Percentiles rank a stretch among this genome's conserved stretches.
Conservation (phyloP, 2,329 filamentous ascomycete genomes). For the Claviceps maximensis region DNA sequence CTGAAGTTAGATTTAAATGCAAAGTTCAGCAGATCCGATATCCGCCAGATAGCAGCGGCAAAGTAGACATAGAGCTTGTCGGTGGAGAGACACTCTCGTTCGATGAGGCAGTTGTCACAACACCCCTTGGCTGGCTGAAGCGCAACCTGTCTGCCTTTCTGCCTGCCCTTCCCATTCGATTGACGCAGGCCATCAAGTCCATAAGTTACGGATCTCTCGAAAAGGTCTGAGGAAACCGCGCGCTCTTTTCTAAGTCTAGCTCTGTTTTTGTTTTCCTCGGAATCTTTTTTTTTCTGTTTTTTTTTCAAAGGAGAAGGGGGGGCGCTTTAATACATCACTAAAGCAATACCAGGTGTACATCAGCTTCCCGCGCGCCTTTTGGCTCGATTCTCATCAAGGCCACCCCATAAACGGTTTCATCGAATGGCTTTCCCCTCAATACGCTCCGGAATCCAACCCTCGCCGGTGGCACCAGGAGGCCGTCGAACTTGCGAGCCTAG, state of each 20-base stretch:
- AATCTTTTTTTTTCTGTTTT: background rate
- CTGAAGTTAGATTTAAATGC: constrained; percentile 38
- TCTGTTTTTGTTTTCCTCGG: background rate
- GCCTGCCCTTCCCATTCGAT: constrained; percentile 42
- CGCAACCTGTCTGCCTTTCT: constrained; percentile 43
- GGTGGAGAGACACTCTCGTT: constrained; percentile 36
- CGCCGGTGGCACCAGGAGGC: constrained; percentile 61
- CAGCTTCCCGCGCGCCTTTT: constrained; percentile 64
- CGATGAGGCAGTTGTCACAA: constrained; percentile 56
- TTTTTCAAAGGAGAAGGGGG: too few relatives aligned
- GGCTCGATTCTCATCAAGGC: constrained; percentile 30
- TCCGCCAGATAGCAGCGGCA: constrained; percentile 14
- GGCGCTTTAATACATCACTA: background rate
- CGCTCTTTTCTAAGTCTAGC: background rate
- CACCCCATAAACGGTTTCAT: constrained; percentile 50
- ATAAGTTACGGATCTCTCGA: constrained; percentile 60
- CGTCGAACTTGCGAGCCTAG: constrained; percentile 61
- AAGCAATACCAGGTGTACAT: constrained; percentile 35
- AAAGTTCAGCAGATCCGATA: constrained; percentile 31
- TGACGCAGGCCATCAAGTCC: constrained; percentile 47
- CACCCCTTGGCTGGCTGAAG: constrained; percentile 57
- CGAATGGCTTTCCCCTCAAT: constrained; percentile 61
- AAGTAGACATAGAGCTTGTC: constrained; percentile 28
- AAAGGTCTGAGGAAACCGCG: constrained; percentile 33
- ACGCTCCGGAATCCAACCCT: constrained; percentile 49